These are phyloP conservation scores for Suillus subalutaceus DNA, from an alignment of 768 basidiomycete genomes.

Conservation along the genomic window DNA sequence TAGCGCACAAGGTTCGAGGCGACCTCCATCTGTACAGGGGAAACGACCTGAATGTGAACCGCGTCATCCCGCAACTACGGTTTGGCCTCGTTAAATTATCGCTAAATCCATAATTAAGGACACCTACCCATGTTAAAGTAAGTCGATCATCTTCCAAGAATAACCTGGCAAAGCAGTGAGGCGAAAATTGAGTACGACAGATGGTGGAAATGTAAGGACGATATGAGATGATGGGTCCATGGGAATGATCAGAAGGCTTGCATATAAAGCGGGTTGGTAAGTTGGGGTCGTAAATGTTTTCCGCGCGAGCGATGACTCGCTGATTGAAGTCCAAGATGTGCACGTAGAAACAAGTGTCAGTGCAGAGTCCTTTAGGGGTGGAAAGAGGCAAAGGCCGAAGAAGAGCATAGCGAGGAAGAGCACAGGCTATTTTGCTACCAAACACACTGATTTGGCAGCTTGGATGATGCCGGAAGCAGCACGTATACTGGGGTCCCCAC, in stretches of 20 bases:
- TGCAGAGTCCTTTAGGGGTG: too few relatives aligned
- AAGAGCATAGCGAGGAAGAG: neutral
- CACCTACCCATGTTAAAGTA: conserved; percentile 4
- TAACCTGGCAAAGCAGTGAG: neutral
- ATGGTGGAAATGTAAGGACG: neutral
- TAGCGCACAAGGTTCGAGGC: neutral
- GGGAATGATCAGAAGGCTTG: neutral
- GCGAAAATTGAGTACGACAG: neutral
- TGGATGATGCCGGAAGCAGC: neutral
- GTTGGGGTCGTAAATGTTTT: neutral
- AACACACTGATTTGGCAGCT: neutral
- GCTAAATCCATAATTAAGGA: neutral
- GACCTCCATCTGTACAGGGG: neutral
- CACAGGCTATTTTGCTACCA: neutral
- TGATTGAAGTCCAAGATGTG: conserved; percentile 5
- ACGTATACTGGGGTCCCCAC: conserved; percentile 3
- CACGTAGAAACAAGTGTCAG: neutral
- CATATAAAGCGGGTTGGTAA: too few relatives aligned
- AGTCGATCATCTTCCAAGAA: neutral
- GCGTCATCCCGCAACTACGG: neutral
- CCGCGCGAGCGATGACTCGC: neutral
- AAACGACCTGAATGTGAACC: neutral
- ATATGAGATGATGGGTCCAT: neutral
- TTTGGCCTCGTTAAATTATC: neutral
- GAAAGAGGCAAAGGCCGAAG: neutral